Percentiles rank a stretch among this genome's conserved stretches.
These are phyloP conservation scores for Fusarium algeriense DNA, from an alignment of 2,329 filamentous ascomycete species.

Conservation along the genomic window DNA sequence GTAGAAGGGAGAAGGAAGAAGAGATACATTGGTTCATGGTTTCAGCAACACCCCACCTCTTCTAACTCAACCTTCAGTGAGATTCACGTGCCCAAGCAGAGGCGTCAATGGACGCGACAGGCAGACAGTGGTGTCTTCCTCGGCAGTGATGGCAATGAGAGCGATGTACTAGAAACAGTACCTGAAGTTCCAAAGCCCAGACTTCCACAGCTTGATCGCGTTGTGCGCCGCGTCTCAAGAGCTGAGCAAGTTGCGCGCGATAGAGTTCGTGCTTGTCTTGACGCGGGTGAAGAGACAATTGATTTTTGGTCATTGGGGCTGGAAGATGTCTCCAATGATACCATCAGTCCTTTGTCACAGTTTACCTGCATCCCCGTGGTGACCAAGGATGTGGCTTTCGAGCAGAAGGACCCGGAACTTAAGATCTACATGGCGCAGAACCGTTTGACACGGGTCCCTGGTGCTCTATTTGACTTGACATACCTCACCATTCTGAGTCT, in stretches of 20 bases:
- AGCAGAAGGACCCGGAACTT: slow-evolving; percentile 68
- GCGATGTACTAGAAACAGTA: slow-evolving; percentile 54
- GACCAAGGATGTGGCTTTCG: slow-evolving; percentile 69
- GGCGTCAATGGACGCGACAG: slow-evolving; percentile 68
- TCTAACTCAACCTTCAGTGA: slow-evolving; percentile 63
- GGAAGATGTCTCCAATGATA: slow-evolving; percentile 66
- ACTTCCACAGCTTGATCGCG: slow-evolving; percentile 55
- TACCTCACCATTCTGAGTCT: slow-evolving; percentile 74
- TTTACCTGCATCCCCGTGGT: slow-evolving; percentile 68
- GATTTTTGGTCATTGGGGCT: slow-evolving; percentile 72
- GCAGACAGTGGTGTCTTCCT: slow-evolving; percentile 78
- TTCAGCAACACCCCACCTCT: slow-evolving; percentile 67
- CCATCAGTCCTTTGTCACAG: slow-evolving; percentile 67
- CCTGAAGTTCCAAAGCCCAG: slow-evolving; percentile 51
- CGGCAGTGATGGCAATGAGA: slow-evolving; percentile 68
- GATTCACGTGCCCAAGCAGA: slow-evolving; percentile 54
- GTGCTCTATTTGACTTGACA: slow-evolving; percentile 71
- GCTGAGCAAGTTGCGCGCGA: slow-evolving; percentile 60
- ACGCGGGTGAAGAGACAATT: slow-evolving; percentile 69
- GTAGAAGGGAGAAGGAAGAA: slow-evolving; percentile 68
- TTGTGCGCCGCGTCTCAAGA: slow-evolving; percentile 50
- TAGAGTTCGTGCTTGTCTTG: slow-evolving; percentile 66
- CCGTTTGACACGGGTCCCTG: slow-evolving; percentile 66
- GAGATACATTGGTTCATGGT: slow-evolving; percentile 77
- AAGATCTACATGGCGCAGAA: slow-evolving; percentile 74